These are phyloP conservation scores for Knufia fluminis DNA, from an alignment of 2,329 filamentous ascomycete species.

Conservation along the genomic window DNA sequence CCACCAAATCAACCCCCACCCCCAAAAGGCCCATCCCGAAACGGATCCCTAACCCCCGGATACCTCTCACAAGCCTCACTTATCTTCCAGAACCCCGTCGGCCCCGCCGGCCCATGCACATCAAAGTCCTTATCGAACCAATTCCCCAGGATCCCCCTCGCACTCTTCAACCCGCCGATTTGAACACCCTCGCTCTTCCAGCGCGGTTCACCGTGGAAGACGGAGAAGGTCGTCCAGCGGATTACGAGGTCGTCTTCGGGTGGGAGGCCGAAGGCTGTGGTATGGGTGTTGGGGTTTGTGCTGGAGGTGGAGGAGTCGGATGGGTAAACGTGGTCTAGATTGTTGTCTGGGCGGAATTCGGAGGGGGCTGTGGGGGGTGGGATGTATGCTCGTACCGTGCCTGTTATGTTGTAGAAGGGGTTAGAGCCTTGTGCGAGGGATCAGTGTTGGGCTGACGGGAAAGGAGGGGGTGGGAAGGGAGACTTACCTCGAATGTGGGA, in stretches of 20 bases:
- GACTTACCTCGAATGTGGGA: slow-evolving; percentile 53
- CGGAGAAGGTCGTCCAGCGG: slow-evolving; percentile 61
- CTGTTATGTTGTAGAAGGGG: slow-evolving; percentile 8
- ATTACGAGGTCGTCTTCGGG: slow-evolving; percentile 58
- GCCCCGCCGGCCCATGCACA: slow-evolving; percentile 59
- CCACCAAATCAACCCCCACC: background rate
- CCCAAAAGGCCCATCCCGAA: background rate
- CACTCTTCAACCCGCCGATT: slow-evolving; percentile 56
- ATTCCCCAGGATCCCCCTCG: slow-evolving; percentile 60
- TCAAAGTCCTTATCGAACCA: slow-evolving; percentile 75
- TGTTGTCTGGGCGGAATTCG: background rate
- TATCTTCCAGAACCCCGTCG: slow-evolving; percentile 70
- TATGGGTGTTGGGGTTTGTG: slow-evolving; percentile 37
- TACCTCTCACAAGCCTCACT: slow-evolving; percentile 40
- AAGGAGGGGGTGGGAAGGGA: background rate
- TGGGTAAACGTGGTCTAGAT: slow-evolving; percentile 44
- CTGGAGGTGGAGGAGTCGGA: slow-evolving; percentile 61
- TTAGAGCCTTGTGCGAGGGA: slow-evolving; percentile 5
- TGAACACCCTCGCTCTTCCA: slow-evolving; percentile 74
- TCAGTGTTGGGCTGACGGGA: background rate
- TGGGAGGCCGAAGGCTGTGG: slow-evolving; percentile 43
- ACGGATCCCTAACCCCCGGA: background rate
- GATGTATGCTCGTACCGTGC: slow-evolving; percentile 6
- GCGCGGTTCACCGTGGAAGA: slow-evolving; percentile 56
- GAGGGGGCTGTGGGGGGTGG: background rate